A percentile compares a stretch with the other conserved stretches of the same genome.
These are phyloP conservation scores for Trichopus zeylanicus DNA, from an alignment of 116 monocot genomes.

Conservation along the genomic window DNA sequence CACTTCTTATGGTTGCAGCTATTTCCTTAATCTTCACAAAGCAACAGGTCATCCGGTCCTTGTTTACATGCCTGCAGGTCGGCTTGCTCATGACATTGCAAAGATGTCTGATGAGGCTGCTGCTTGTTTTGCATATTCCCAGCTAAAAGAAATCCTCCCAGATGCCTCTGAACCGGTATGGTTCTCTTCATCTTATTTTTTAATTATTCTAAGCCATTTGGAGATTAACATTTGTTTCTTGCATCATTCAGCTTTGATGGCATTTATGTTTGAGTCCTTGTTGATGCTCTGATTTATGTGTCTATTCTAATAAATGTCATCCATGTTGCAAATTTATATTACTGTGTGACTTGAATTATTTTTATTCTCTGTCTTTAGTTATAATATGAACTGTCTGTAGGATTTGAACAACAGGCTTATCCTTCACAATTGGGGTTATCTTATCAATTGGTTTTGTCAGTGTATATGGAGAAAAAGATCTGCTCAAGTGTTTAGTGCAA, in stretches of 20 bases:
- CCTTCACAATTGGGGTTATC: too few species aligned
- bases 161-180: conserved; percentile 71
- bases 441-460: too few species aligned
- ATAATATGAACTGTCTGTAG: too few species aligned
- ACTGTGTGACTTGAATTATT: too few species aligned
- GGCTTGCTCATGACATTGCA: conserved; percentile 80
- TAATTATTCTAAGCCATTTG: background rate
- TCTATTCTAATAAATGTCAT: too few species aligned
- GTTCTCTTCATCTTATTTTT: background rate
- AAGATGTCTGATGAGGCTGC: conserved; percentile 86
- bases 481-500: too few species aligned
- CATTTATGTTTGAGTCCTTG: background rate
- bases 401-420: too few species aligned
- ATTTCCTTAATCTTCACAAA: conserved; percentile 99
- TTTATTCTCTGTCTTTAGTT: too few species aligned
- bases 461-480: too few species aligned
- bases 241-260: background rate
- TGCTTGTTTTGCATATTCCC: conserved; percentile 66
- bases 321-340: too few species aligned
- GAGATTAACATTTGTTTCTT: background rate
- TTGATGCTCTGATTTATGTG: too few species aligned
- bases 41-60: conserved; percentile 95
- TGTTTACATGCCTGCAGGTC: conserved; percentile 98
- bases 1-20: conserved; percentile 85
- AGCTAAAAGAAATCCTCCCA: conserved; percentile 76